Conservation (phyloP, 164 flowering plant genomes). For the Malania oleifera region DNA sequence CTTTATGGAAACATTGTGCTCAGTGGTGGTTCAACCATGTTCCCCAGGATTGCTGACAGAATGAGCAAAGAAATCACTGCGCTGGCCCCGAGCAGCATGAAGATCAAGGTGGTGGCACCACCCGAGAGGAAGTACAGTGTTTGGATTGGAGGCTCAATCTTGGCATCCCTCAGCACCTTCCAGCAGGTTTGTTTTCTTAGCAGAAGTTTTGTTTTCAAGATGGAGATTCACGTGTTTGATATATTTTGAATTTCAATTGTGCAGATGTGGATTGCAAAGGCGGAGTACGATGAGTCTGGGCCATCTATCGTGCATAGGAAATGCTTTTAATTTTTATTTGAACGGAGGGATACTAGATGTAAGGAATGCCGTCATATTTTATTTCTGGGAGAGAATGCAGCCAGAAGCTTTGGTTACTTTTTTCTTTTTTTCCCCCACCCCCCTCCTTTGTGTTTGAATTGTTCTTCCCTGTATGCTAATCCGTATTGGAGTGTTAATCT, state of each 20-base stretch:
- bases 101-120: slow-evolving; percentile 85
- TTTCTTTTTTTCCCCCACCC: too few species aligned
- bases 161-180: slow-evolving; percentile 79
- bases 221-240: not conserved
- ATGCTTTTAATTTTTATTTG: slow-evolving; percentile 46
- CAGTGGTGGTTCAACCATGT: slow-evolving; percentile 88
- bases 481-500: slow-evolving; percentile 11
- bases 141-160: slow-evolving; percentile 83
- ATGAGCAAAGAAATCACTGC: slow-evolving; percentile 91
- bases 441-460: slow-evolving; percentile 7
- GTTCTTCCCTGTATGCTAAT: slow-evolving; percentile 16
- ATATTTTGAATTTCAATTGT: slow-evolving; percentile 12
- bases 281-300: slow-evolving; percentile 66
- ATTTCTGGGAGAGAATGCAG: slow-evolving; percentile 12
- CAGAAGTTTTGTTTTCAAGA: too few species aligned
- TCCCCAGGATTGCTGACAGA: slow-evolving; percentile 79
- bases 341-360: not conserved
- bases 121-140: slow-evolving; percentile 93
- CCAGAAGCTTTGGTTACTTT: slow-evolving; percentile 9
- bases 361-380: not conserved
- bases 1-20: slow-evolving; percentile 75
- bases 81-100: slow-evolving; percentile 82
- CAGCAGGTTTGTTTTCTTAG: slow-evolving; percentile 49
- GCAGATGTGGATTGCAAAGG: slow-evolving; percentile 84
- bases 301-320: slow-evolving; percentile 72